A percentile compares a stretch with the other conserved stretches of the same genome.
These are phyloP conservation scores for Diaporthe velutina DNA, from an alignment of 2,329 filamentous ascomycete genomes.

Conservation along the genomic window DNA sequence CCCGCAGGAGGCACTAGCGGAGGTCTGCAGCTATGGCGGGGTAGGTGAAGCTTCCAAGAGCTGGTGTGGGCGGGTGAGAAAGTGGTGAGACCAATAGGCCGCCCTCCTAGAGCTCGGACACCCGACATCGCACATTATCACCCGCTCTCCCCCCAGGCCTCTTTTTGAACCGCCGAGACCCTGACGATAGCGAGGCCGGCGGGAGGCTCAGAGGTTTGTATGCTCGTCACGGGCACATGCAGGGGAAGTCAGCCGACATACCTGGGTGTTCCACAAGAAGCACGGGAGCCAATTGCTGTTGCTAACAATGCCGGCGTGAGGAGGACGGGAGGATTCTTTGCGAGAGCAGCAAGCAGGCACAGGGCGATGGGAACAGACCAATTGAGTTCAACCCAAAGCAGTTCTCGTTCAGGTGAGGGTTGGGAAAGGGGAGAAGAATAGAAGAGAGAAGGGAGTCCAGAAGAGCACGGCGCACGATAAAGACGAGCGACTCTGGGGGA, in stretches of 20 bases:
- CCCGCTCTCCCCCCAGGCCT: background rate
- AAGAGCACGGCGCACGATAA: background rate
- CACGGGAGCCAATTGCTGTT: background rate
- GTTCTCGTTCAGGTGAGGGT: background rate
- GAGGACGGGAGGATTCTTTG: background rate
- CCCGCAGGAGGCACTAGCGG: conserved; percentile 18
- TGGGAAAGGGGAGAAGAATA: background rate
- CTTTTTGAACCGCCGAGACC: background rate
- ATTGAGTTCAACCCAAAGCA: background rate
- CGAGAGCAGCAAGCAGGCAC: conserved; percentile 4
- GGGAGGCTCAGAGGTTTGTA: background rate
- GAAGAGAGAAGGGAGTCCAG: background rate
- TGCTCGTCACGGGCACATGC: background rate
- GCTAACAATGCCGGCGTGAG: background rate
- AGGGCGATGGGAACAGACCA: background rate
- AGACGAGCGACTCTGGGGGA: conserved; percentile 2
- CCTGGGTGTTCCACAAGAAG: background rate
- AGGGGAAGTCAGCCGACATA: background rate
- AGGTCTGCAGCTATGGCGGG: conserved; percentile 21
- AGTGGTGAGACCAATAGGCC: background rate
- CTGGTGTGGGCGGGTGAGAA: conserved; percentile 1
- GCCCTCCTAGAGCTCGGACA: conserved; percentile 4
- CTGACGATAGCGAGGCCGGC: background rate
- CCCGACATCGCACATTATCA: background rate
- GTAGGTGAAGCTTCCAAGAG: conserved; percentile 27